Conservation (phyloP, 1,139 yeast genomes). For the Geotrichum candidum region DNA sequence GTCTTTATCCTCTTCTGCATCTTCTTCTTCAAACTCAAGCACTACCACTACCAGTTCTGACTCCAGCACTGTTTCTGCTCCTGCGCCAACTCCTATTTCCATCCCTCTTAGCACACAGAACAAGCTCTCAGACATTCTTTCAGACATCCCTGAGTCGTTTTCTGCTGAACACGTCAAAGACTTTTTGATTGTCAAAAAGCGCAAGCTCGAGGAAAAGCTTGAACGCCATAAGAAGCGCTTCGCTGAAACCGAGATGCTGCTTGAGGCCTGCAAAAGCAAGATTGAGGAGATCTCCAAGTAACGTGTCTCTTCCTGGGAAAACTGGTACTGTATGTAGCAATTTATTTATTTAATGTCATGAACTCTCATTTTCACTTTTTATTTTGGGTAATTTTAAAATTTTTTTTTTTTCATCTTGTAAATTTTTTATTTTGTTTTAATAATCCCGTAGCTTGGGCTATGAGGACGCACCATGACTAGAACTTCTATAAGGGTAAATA, state of each 20-base stretch:
- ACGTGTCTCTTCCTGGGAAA: not conserved
- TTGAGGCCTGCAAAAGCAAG: slow-evolving; percentile 17
- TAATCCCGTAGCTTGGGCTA: too few species aligned
- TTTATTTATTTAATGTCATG: not conserved
- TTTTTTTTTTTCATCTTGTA: too few species aligned
- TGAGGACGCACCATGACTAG: too few species aligned
- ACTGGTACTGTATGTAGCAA: not conserved
- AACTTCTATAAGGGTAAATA: too few species aligned
- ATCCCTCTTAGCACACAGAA: slow-evolving; percentile 9
- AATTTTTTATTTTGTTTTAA: too few species aligned
- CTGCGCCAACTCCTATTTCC: not conserved
- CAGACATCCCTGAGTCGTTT: slow-evolving; percentile 18
- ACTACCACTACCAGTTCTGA: not conserved
- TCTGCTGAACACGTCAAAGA: slow-evolving; percentile 12
- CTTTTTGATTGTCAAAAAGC: slow-evolving; percentile 17
- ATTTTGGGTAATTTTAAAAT: too few species aligned
- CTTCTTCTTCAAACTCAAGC: not conserved
- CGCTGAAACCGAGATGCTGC: slow-evolving; percentile 14
- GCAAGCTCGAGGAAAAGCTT: slow-evolving; percentile 17
- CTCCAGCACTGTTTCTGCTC: not conserved
- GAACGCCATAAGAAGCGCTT: slow-evolving; percentile 9
- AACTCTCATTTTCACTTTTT: too few species aligned
- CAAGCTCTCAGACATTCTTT: slow-evolving; percentile 19
- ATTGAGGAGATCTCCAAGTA: slow-evolving; percentile 10
- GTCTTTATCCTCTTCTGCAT: not conserved